Evolutionary conservation across 805 yeast genomes (phyloP), one percentile per base, ranked within the genome.

Genomic region (Saccharomycodes ludwigii): DNA sequence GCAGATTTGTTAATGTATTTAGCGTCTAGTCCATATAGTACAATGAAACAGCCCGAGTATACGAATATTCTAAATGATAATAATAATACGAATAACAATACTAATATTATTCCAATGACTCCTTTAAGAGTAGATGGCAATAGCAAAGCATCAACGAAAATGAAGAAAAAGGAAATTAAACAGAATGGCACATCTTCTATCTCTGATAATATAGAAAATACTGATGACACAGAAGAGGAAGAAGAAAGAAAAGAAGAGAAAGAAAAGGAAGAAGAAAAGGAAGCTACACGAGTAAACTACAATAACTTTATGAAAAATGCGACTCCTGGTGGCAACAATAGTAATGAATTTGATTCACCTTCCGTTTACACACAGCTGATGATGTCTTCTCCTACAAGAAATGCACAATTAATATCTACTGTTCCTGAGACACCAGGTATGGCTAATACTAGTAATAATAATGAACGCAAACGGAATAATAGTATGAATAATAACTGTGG

Each of bases 1-100:
- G 59, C 58, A 9, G 60, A 55, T 37, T 30, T 55, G 21, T 40
- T 55, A 24, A 50, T 55, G 52, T 55, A 54, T 32, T 34, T 55
- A 12, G 60, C 60, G 2, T 49, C 59, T 22, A 49, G 56, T 22
- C 60, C 60, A 2, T 52, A 50, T 37, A 41, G 44, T 20, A 16
- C 19, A 4, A 25, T 25, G 28, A 25, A 25, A 9, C 19, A 18
- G 10, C 19, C 28, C 6, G 19, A 18, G 5, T 25, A 18, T 14
- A 16, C 28, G 9, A 12, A 30, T 10, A 9, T 17, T 8, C 14
- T 28, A 9, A 27, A 31, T 10, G 23, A 12, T 18, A 19, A 8
- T 3, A 10, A 6, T n/a, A 16, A 17, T 19, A 6, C 10, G 3
- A 18, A 10, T 13, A 21, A 10, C 12, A 11, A 21, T 14, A 30